Base-by-base conservation (phyloP, 2,329 filamentous ascomycete genomes). In the Amauroascus niger region DNA sequence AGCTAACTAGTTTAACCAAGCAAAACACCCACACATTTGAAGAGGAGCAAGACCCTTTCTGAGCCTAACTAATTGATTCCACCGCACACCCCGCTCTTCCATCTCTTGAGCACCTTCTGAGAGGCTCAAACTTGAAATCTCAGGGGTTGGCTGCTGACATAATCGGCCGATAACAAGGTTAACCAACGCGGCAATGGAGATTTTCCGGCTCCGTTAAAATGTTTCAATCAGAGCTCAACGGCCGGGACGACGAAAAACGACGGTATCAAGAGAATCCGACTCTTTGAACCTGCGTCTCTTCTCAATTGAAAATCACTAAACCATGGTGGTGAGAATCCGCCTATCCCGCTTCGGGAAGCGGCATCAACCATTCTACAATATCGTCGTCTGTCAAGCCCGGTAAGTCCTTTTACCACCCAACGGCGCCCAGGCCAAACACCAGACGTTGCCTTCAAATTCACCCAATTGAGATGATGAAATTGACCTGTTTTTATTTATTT, bases 281-380 rank as follows among this genome's bases (percentile, higher is more conserved):
- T 24, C 14, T 13, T 9, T 30, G 47, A 40, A n/a, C n/a, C n/a
- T 35, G 14, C 6, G 22, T 18, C 24, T 24, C 3, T 7, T 26
- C 13, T 14, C 41, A 26, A 37, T 45, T 44, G 1, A 44, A n/a
- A 14, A 16, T n/a, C 28, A 18, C 14, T 58, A 14, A 63, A 79
- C 63, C 50, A 95, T 98, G 93, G 91, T 97, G 58, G 79, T 98
- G 65, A 87, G 87, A 70, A 93, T 98, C 70, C 86, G 93, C 56
- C 83, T 98, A 63, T 87, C 93, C 63, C 90, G 93, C 70, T 95
- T 97, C 70, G 89, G 90, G 67, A 88, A 86, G 70, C 82, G 80
- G 60, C 90, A 95, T 68, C 70, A 81, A n/a, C 91, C 93, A 1
- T 86, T 96, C 64, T 35, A 13, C 26, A 48, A 39, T 32, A 26